Percentiles rank a stretch among this genome's conserved stretches.
These are phyloP conservation scores for Myriosclerotinia scirpicola DNA, from an alignment of 2,329 filamentous ascomycete genomes.

Conservation along the genomic window DNA sequence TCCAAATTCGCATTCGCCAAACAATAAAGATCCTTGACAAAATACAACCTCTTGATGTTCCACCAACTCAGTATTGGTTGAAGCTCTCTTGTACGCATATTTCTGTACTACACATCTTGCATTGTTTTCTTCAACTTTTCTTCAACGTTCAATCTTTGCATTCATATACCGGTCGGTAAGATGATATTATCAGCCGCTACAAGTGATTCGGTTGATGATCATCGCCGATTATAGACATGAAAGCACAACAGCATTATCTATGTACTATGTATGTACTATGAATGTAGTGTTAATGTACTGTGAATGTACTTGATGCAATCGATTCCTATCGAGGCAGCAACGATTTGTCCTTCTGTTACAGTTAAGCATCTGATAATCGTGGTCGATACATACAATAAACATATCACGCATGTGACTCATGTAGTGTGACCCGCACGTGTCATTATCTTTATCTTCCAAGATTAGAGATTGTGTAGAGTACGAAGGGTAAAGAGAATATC, in stretches of 20 bases:
- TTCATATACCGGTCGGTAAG: background rate
- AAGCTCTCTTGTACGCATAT: conserved; percentile 4
- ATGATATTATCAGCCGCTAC: conserved; percentile 1
- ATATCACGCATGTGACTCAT: conserved; percentile 11
- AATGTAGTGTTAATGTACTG: background rate
- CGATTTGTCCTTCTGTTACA: conserved; percentile 16
- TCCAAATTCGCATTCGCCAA: conserved; percentile 12
- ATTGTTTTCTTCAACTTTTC: conserved; percentile 10
- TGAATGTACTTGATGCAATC: conserved; percentile 2
- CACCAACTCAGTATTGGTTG: conserved; percentile 11
- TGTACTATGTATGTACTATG: background rate
- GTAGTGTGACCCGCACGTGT: conserved; percentile 20
- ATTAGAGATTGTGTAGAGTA: background rate
- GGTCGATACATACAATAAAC: background rate
- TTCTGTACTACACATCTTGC: background rate
- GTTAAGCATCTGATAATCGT: conserved; percentile 20
- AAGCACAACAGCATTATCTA: background rate
- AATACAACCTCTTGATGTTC: conserved; percentile 16
- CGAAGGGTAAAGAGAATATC: background rate
- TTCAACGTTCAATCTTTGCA: background rate
- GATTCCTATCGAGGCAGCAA: conserved; percentile 7
- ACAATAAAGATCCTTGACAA: background rate
- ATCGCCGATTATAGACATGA: conserved; percentile 5
- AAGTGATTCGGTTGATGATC: conserved; percentile 1
- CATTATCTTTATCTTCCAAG: conserved; percentile 16